Evolutionary conservation across 78 protist species (phyloP).

Genomic region (Pigoraptor vietnamica): DNA sequence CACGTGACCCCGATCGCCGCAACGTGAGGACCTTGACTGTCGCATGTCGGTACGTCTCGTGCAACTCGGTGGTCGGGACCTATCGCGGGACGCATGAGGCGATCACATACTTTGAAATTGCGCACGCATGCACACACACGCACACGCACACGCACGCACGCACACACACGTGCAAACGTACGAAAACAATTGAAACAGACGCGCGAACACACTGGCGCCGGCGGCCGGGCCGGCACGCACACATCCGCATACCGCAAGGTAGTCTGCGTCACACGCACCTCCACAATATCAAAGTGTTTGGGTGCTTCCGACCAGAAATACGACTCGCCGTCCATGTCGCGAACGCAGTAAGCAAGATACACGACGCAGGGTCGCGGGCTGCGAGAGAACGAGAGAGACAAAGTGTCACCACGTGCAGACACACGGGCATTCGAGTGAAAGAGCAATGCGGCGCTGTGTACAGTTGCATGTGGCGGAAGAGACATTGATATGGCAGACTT

Average conservation of each 20-base stretch:
- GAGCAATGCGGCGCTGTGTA: too few species aligned
- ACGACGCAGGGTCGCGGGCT: neutral
- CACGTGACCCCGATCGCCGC: too few species aligned
- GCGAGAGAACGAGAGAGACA: neutral
- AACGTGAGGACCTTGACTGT: too few species aligned
- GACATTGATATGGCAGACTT: too few species aligned
- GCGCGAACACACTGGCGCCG: too few species aligned
- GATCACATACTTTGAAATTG: too few species aligned
- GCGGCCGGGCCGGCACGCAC: too few species aligned
- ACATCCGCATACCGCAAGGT: too few species aligned
- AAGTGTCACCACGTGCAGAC: too few species aligned
- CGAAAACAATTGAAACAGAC: neutral
- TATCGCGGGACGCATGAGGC: neutral
- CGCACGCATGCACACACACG: neutral
- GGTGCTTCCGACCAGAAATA: neutral
- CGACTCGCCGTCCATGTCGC: neutral
- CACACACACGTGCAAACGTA: neutral
- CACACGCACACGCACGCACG: neutral
- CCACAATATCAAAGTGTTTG: neutral
- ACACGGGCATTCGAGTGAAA: neutral
- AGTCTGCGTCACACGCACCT: neutral
- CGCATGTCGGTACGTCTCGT: too few species aligned
- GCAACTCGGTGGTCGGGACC: too few species aligned
- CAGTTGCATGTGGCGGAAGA: too few species aligned
- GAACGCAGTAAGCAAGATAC: neutral